Evolutionary conservation across 106 monocot species (phyloP).

Genomic region (Ottelia alismoides): DNA sequence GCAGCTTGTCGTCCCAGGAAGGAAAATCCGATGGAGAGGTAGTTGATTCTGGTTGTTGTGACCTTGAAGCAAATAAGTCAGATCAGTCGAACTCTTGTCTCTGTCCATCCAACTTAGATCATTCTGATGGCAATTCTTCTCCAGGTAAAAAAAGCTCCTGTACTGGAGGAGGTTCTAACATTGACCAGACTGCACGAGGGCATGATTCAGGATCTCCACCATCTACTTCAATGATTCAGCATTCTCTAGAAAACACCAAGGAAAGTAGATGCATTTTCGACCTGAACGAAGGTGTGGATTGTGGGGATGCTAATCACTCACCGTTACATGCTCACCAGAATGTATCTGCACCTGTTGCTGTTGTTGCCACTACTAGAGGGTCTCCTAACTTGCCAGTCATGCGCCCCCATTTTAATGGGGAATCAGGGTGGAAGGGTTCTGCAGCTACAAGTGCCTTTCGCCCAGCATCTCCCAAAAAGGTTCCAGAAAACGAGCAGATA

Average conservation of each 20-base stretch:
- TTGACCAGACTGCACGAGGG: too few relatives aligned
- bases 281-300: conserved; percentile 6
- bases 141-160: too few relatives aligned
- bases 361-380: conserved; percentile 8
- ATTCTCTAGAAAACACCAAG: neutral
- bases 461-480: conserved; percentile 31
- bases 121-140: too few relatives aligned
- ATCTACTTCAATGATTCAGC: neutral
- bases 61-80: neutral
- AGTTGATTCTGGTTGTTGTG: neutral
- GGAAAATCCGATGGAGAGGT: conserved; percentile 2
- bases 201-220: conserved; percentile 6
- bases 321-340: neutral
- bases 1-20: conserved; percentile 5
- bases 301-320: neutral
- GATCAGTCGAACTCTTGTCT: neutral
- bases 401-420: conserved; percentile 8
- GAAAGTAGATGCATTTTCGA: conserved; percentile 6
- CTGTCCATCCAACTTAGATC: too few relatives aligned
- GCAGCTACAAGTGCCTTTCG: conserved; percentile 7
- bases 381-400: conserved; percentile 2
- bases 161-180: too few relatives aligned
- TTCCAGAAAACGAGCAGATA: conserved; percentile 23
- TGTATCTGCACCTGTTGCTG: conserved; percentile 3
- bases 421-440: conserved; percentile 8